These are phyloP conservation scores for Wickerhamiella pararugosa DNA, from an alignment of 1,139 yeast genomes.

Conservation along the genomic window DNA sequence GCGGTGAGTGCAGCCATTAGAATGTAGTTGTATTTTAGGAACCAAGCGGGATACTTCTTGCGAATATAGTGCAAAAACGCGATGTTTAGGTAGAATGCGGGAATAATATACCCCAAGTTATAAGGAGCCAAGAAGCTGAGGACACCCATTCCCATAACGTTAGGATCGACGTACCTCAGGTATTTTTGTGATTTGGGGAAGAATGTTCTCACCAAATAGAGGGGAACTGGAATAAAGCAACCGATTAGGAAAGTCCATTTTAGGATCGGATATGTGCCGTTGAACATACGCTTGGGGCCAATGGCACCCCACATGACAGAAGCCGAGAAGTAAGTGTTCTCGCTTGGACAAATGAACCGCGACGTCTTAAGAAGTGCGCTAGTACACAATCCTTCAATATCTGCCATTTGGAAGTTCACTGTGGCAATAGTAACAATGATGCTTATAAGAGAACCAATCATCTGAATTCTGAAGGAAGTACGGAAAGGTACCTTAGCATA, in stretches of 20 bases:
- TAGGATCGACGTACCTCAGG: constrained; percentile 26
- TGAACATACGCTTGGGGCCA: constrained; percentile 41
- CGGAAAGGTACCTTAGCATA: constrained; percentile 37
- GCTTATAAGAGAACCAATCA: constrained; percentile 28
- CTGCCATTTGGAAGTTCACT: constrained; percentile 33
- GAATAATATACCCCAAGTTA: constrained; percentile 34
- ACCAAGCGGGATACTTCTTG: constrained; percentile 33
- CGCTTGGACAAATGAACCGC: constrained; percentile 22
- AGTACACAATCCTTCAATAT: constrained; percentile 36
- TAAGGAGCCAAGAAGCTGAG: constrained; percentile 33
- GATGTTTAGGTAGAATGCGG: constrained; percentile 37
- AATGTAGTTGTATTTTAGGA: constrained; percentile 33
- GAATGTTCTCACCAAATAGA: constrained; percentile 24
- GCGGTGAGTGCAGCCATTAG: constrained; percentile 41
- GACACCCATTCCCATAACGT: constrained; percentile 37
- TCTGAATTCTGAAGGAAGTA: constrained; percentile 42
- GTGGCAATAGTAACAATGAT: constrained; percentile 36
- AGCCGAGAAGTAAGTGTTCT: constrained; percentile 35
- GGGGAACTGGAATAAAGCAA: constrained; percentile 23
- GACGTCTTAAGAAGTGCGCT: constrained; percentile 20
- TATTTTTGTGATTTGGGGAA: constrained; percentile 31
- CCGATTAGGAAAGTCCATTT: constrained; percentile 37
- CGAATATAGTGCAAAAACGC: constrained; percentile 39
- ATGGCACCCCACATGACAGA: constrained; percentile 50
- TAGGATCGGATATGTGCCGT: constrained; percentile 34